phyloP scores from a whole-genome alignment of 2,329 filamentous ascomycete genomes.

The Botrytis medusae region DNA sequence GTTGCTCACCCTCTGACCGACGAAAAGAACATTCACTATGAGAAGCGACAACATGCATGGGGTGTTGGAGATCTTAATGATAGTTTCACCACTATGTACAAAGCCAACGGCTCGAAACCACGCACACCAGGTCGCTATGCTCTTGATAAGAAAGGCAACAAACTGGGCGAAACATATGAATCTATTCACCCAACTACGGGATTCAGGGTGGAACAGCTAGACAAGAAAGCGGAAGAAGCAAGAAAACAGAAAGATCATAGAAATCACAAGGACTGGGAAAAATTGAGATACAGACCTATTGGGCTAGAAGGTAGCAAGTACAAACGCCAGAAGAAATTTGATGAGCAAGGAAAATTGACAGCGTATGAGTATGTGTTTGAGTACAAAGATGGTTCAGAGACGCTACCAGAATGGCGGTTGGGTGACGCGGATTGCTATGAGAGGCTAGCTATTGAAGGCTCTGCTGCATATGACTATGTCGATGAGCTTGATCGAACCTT shows the following conservation, averaged over 20 bases:
- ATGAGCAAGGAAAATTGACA: neutral
- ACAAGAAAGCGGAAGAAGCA: neutral
- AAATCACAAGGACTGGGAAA: neutral
- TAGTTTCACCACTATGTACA: neutral
- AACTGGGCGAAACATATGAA: neutral
- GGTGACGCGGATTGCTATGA: neutral
- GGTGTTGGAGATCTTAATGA: neutral
- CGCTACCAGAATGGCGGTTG: neutral
- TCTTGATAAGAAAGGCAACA: neutral
- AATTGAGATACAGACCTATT: neutral
- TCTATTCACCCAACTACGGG: constrained; percentile 4
- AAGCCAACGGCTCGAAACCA: neutral
- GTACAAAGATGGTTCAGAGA: neutral
- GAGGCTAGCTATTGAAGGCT: neutral
- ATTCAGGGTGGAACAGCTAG: neutral
- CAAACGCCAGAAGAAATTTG: neutral
- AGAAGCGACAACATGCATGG: neutral
- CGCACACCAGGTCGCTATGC: constrained; percentile 11
- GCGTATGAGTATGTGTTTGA: neutral
- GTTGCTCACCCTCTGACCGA: neutral
- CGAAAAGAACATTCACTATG: neutral
- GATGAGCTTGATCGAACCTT: constrained; percentile 2
- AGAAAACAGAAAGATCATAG: neutral
- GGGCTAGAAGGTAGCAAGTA: neutral
- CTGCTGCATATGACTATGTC: neutral